Percentiles rank a stretch among this genome's conserved stretches.
Evolutionary conservation across 371 early-diverging fungal genomes (phyloP).

Genomic region (Fennellomyces sp.): DNA sequence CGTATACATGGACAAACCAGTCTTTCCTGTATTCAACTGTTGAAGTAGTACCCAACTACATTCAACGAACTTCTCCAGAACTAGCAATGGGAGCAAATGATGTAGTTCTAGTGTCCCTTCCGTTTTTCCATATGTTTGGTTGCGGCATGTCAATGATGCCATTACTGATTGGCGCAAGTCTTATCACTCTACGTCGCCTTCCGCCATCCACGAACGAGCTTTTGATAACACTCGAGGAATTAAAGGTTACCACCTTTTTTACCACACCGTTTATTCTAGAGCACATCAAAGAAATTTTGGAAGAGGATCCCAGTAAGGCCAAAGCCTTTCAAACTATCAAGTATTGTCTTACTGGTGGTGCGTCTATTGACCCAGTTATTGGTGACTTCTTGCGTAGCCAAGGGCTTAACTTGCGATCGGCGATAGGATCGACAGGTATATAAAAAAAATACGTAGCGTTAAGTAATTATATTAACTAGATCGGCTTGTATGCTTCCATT

Average conservation of each 20-base stretch:
- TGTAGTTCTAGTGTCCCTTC: not conserved
- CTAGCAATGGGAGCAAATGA: not conserved
- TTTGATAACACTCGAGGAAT: not conserved
- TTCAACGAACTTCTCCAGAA: not conserved
- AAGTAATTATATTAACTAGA: not conserved
- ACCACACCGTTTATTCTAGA: slow-evolving; percentile 8
- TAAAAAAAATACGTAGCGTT: not conserved
- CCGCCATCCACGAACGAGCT: not conserved
- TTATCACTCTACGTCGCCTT: not conserved
- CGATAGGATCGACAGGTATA: slow-evolving; percentile 12
- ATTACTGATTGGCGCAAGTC: not conserved
- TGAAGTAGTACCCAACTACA: too few relatives aligned
- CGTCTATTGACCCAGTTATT: not conserved
- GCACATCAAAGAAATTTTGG: not conserved
- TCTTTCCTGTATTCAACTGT: not conserved
- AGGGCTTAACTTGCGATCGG: not conserved
- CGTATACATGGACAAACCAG: slow-evolving; percentile 17
- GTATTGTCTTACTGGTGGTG: too few relatives aligned
- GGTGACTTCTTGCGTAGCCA: slow-evolving; percentile 5
- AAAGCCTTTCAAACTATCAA: too few relatives aligned
- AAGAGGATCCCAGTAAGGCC: too few relatives aligned
- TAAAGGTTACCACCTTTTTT: not conserved
- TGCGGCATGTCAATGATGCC: too few relatives aligned
- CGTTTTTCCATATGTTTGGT: not conserved
- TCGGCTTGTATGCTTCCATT: not conserved